phyloP scores from a whole-genome alignment of 1,139 yeast species.

The Tardiomyces depauwii region DNA sequence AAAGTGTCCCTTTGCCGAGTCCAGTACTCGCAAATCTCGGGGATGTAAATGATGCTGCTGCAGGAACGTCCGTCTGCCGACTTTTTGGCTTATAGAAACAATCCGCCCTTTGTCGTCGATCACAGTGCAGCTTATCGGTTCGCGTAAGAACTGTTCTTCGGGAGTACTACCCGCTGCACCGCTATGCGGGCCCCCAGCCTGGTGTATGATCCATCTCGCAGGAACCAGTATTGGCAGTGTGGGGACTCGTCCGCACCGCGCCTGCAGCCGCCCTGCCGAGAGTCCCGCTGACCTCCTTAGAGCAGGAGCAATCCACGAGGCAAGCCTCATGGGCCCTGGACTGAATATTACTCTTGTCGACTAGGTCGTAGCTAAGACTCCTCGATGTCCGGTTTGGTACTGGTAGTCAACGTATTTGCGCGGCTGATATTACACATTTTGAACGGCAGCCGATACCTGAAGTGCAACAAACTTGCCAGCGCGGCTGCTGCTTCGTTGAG shows the following conservation, averaged over 20 bases:
- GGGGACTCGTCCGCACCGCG: neutral
- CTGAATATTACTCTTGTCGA: no score
- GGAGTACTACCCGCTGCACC: neutral
- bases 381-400: no score
- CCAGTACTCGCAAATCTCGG: slow-evolving; percentile 76
- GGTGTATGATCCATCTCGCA: neutral
- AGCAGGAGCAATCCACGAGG: neutral
- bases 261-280: neutral
- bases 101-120: slow-evolving; percentile 52
- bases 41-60: slow-evolving; percentile 68
- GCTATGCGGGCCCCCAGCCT: neutral
- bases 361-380: no score
- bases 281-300: neutral
- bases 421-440: no score
- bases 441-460: no score
- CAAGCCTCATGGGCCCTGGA: neutral
- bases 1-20: slow-evolving; percentile 77
- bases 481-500: no score
- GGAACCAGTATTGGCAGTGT: slow-evolving; percentile 3
- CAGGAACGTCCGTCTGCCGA: slow-evolving; percentile 66
- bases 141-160: neutral
- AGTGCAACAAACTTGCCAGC: no score
- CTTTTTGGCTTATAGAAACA: slow-evolving; percentile 37
- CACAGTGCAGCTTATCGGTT: slow-evolving; percentile 50
- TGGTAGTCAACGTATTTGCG: no score